Evolutionary conservation across 2,329 filamentous ascomycete genomes (phyloP), one percentile per base, ranked within the genome.

Genomic region (Metarhizium robertsii): DNA sequence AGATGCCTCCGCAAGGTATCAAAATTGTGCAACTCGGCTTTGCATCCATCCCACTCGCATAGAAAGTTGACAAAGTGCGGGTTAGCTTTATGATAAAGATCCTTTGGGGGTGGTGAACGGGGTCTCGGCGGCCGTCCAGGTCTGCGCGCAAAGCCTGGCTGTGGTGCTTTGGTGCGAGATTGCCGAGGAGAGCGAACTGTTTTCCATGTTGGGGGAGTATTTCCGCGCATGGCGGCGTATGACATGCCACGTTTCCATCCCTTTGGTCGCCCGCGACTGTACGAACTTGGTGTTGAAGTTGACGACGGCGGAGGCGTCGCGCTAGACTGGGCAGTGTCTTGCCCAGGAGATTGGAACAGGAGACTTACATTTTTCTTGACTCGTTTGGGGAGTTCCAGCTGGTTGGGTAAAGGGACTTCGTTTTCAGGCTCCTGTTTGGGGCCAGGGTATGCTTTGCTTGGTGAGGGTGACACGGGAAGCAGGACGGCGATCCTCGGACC

Each of bases 1-100:
- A 86, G 67, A 59, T 86, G 83, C 55, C 69, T 71, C 29, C 77
- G 73, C 45, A 86, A 65, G 10, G 81, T 86, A 13, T 79, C 78
- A 55, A 84, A 66, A 61, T 86, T 86, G 52, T 85, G 81, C 49
- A 86, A 70, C 66, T 85, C 79, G 3, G 83, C 83, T 34, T 72
- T 74, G 62, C 83, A 86, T 0, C 71, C 71, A 25, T 68, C 60
- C 83, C 83, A 86, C 64, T 85, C 80, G 66, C 83, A 86, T 10
- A 75, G 57, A 62, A 81, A 86, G 2, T 73, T 66, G n/a, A 74
- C 55, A 61, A 79, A 84, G 4, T 67, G 67, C 6, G 78, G 73
- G 25, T 72, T 64, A 25, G 74, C 64, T 20, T 60, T 62, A 32
- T 67, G 63, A 56, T 79, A 83, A 32, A 73, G 64, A 13, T 73